Evolutionary conservation across 306 rosid species (phyloP), one percentile per base, ranked within the genome.

Genomic region (Ziziphus jujuba): DNA sequence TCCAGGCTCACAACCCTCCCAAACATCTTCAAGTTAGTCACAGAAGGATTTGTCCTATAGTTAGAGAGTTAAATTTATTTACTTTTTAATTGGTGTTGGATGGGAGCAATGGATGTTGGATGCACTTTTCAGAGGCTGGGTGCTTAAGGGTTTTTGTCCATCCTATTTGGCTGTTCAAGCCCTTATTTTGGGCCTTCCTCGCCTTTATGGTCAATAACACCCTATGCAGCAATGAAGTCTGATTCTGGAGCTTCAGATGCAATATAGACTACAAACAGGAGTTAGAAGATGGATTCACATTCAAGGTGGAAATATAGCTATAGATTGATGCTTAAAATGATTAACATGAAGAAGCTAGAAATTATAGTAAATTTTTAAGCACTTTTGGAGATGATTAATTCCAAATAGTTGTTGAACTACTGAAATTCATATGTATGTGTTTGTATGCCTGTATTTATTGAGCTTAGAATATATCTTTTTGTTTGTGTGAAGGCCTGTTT

Each of bases 351-450:
- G 65, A 67, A 74, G 75, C 55, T 44, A 48, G 65, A 28, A 58
- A 66, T 34, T 59, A 66, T 14, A 72, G 63, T 66, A 48, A 28
- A 65, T 54, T 54, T 61, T 19, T 71, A 53, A 60, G 19, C 58
- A 66, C 66, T 47, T 55, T 65, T 61, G 53, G 22, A 47, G 28
- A 58, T 66, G 60, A 59, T 61, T 28, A 59, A 65, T 78, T 75
- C 75, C 66, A 72, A 63, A 59, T 80, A 47, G 53, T 78, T 69
- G 54, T 65, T 67, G 63, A 49, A 60, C 70, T 71, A 66, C 64
- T 71, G 63, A 28, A 23, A 58, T 75, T 63, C 61, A 45, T 81
- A 66, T 67, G 33, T 49, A 69, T 52, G 59, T 76, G 72, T 68
- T 66, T 65, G 74, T 80, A 51, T 45, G 9, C 67, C 49, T 48